Evolutionary conservation across 345 rosid species (phyloP).

Genomic region (Camelina hispida): DNA sequence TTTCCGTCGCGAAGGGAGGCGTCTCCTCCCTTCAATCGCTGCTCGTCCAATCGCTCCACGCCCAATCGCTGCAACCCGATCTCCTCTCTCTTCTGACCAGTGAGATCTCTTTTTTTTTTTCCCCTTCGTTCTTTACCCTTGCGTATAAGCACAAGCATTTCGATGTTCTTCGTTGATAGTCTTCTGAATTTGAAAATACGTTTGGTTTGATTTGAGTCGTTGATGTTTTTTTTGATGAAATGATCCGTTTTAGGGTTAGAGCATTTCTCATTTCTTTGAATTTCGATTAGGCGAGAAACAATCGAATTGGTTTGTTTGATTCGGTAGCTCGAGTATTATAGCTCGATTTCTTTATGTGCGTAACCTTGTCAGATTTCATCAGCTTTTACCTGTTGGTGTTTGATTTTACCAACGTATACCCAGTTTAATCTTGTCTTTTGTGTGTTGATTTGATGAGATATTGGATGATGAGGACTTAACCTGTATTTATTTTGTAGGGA

Average conservation of each 20-base stretch:
- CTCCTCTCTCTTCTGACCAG: conserved; percentile 50
- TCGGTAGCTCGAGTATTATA: neutral
- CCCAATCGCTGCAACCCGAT: conserved; percentile 57
- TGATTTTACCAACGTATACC: neutral
- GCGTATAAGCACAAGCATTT: neutral
- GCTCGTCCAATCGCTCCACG: conserved; percentile 66
- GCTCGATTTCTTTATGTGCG: neutral
- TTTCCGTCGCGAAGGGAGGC: conserved; percentile 82
- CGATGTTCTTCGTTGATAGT: neutral
- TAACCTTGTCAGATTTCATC: neutral
- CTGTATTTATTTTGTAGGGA: conserved; percentile 59
- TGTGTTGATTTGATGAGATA: conserved; percentile 12
- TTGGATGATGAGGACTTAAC: conserved; percentile 29
- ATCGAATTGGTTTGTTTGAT: conserved; percentile 3
- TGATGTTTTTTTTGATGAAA: conserved; percentile 10
- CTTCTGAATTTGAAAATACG: neutral
- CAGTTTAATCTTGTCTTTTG: neutral
- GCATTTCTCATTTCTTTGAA: neutral
- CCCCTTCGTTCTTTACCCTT: conserved; percentile 3
- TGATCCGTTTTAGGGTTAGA: conserved; percentile 30
- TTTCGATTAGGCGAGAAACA: neutral
- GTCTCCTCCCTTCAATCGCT: conserved; percentile 61
- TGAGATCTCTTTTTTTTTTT: conserved; percentile 29
- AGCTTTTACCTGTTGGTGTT: neutral
- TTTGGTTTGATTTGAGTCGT: conserved; percentile 6